Evolutionary conservation across 805 yeast species (phyloP), one percentile per base, ranked within the genome.

Genomic region (Diddensiella santjacobensis): DNA sequence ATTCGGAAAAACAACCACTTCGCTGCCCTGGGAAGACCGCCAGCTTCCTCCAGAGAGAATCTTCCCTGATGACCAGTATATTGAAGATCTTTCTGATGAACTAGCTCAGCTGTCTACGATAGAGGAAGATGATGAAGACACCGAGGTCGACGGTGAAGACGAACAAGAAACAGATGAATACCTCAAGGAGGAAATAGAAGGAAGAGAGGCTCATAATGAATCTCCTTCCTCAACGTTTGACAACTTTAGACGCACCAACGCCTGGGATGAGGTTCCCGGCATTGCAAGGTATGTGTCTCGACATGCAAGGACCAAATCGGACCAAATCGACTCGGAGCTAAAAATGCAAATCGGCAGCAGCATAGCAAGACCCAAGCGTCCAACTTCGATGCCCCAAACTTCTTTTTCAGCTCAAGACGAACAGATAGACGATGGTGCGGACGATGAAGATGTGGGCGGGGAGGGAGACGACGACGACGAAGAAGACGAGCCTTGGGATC

Each of bases 401-500:
- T 39, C 42, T 8, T 26, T 26, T 13, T 8, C 31, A 26, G 11
- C 31, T 26, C 31, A 26, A 8, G 8, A 8, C 13, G 31, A 26
- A 26, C 31, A 26, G 31, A 26, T 26, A 35, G 38, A 35, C 18
- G 38, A 35, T 17, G 18, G 15, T 13, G 40, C 18, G 2, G 45
- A 40, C 29, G 49, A 41, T 13, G 41, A 40, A 8, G 38, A 22
- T 4, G 23, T 20, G 15, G 11, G 8, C 31, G 13, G 31, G 11
- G 11, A 26, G 8, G 15, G 15, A 22, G 40, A 47, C 29, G 45
- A 36, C 17, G 35, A 24, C 19, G 42, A 41, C 22, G 46, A 46
- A 8, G 47, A 38, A 3, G 44, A 41, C 2, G 47, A 51, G 19
- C 52, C 55, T 10, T 41, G 53, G 44, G 47, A 45, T 22, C 60